These are phyloP conservation scores for Fusarium sp. DNA, from an alignment of 2,329 filamentous ascomycete genomes.

Conservation along the genomic window DNA sequence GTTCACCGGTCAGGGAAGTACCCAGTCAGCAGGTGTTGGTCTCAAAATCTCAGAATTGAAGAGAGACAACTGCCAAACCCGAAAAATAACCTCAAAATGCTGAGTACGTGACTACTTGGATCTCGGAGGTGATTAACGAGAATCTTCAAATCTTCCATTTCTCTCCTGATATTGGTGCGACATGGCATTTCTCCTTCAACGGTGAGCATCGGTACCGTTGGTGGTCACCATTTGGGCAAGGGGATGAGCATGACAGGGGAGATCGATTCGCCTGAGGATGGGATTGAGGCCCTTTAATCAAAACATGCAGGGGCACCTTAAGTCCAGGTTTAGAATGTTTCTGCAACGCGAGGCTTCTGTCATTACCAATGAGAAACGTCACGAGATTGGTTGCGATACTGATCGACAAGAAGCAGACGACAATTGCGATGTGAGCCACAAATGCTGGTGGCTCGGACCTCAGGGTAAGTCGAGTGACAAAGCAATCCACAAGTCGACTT, in stretches of 20 bases:
- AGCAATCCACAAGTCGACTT: no score
- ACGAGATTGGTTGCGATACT: no score
- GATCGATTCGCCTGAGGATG: slow-evolving; percentile 33
- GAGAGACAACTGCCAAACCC: not conserved
- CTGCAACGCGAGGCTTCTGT: not conserved
- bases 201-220: slow-evolving; percentile 2
- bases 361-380: not conserved
- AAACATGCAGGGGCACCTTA: slow-evolving; percentile 32
- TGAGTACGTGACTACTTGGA: not conserved
- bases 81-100: not conserved
- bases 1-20: slow-evolving; percentile 24
- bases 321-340: slow-evolving; percentile 10
- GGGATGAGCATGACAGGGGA: slow-evolving; percentile 30
- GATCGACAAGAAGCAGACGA: not conserved
- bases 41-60: not conserved
- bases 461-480: no score
- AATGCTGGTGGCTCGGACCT: no score
- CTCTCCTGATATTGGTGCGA: not conserved
- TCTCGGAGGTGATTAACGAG: not conserved
- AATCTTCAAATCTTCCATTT: no score
- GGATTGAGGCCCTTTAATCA: slow-evolving; percentile 46
- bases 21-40: slow-evolving; percentile 7
- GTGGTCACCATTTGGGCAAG: slow-evolving; percentile 21
- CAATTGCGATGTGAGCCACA: no score
- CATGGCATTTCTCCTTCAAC: not conserved